Conservation (phyloP, 2,329 filamentous ascomycete genomes). For the Fusarium agapanthi region DNA sequence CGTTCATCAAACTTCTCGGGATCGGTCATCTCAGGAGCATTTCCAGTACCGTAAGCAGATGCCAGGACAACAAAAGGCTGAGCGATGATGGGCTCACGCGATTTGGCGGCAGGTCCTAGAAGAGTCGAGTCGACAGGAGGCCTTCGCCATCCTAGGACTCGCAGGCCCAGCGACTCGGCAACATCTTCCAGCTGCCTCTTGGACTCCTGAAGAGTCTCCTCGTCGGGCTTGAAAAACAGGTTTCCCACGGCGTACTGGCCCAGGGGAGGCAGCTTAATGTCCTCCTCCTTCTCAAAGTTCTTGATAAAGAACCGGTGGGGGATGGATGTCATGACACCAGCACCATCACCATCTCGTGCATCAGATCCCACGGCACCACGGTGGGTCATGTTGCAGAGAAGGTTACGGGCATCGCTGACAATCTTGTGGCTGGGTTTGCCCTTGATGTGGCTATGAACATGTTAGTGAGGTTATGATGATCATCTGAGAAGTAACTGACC, state of each 20-base stretch:
- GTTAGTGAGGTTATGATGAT: slow-evolving; percentile 30
- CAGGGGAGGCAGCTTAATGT: slow-evolving; percentile 83
- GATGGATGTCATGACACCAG: slow-evolving; percentile 99
- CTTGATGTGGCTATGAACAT: slow-evolving; percentile 83
- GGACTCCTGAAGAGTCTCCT: slow-evolving; percentile 88
- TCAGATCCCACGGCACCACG: slow-evolving; percentile 97
- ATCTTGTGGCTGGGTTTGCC: slow-evolving; percentile 98
- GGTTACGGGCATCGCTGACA: slow-evolving; percentile 93
- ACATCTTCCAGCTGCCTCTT: slow-evolving; percentile 94
- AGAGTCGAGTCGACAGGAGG: slow-evolving; percentile 93
- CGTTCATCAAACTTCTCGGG: slow-evolving; percentile 83
- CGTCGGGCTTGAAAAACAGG: slow-evolving; percentile 97
- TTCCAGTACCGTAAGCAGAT: slow-evolving; percentile 83
- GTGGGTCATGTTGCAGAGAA: slow-evolving; percentile 99
- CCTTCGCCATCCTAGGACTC: slow-evolving; percentile 95
- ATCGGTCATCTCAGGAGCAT: slow-evolving; percentile 80
- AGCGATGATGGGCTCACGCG: slow-evolving; percentile 92
- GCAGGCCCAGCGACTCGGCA: slow-evolving; percentile 85
- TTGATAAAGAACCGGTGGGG: slow-evolving; percentile 99
- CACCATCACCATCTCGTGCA: slow-evolving; percentile 96
- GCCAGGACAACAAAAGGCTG: slow-evolving; percentile 94
- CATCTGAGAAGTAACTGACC: slow-evolving; percentile 64
- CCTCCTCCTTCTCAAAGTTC: slow-evolving; percentile 93
- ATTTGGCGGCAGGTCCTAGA: slow-evolving; percentile 90
- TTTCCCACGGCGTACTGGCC: slow-evolving; percentile 98